A percentile compares a stretch with the other conserved stretches of the same genome.
Evolutionary conservation across 1,284 basidiomycete species (phyloP).

Genomic region (Hymenochaete sp.): DNA sequence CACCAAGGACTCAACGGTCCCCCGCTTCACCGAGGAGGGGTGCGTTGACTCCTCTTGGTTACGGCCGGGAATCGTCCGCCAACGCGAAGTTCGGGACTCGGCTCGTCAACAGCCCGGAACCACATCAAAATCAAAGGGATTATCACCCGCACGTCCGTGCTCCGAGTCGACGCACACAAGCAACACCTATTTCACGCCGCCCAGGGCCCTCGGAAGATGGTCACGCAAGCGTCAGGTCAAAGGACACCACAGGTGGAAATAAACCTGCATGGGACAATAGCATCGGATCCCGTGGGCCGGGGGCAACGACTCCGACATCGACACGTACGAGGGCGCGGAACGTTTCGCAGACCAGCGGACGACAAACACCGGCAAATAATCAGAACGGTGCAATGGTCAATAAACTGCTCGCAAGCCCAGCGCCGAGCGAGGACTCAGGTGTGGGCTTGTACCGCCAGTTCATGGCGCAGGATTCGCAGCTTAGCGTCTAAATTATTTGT

Average conservation of each 20-base stretch:
- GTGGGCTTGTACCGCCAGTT: slow-evolving; percentile 74
- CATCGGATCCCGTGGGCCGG: slow-evolving; percentile 39
- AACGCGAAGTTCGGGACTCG: slow-evolving; percentile 80
- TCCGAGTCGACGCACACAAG: slow-evolving; percentile 51
- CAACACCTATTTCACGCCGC: slow-evolving; percentile 41
- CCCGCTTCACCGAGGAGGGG: slow-evolving; percentile 35
- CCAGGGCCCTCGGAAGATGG: slow-evolving; percentile 44
- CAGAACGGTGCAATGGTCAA: slow-evolving; percentile 18
- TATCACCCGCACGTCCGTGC: slow-evolving; percentile 39
- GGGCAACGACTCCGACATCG: slow-evolving; percentile 32
- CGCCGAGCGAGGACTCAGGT: slow-evolving; percentile 76
- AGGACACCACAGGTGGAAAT: no score
- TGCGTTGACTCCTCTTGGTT: slow-evolving; percentile 42
- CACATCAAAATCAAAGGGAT: slow-evolving; percentile 30
- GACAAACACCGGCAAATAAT: slow-evolving; percentile 35
- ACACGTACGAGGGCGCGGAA: slow-evolving; percentile 50
- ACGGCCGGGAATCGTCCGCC: slow-evolving; percentile 70
- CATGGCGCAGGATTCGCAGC: slow-evolving; percentile 60
- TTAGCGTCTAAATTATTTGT: slow-evolving; percentile 31
- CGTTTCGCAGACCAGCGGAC: slow-evolving; percentile 55
- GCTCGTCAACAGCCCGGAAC: slow-evolving; percentile 37
- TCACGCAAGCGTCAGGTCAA: slow-evolving; percentile 44
- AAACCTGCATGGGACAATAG: slow-evolving; percentile 62
- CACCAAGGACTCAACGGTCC: slow-evolving; percentile 39
- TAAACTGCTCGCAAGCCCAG: slow-evolving; percentile 58